phyloP scores from a whole-genome alignment of 192 early-diverging fungal genomes.

The Jimgerdemannia lactiflua region DNA sequence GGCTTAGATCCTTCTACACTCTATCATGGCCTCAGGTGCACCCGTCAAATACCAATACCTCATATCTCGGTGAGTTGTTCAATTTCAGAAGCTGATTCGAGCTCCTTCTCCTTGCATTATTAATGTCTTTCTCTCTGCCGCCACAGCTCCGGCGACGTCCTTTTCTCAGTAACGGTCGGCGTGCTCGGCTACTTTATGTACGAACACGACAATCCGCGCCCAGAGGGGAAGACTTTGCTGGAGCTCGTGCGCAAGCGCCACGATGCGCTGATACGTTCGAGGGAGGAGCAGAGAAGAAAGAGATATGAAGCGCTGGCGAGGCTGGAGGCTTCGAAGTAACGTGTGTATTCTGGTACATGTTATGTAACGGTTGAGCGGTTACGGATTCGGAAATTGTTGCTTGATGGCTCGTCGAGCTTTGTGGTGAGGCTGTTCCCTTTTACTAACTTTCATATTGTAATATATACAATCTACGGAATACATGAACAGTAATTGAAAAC shows the following conservation, averaged over 20 bases:
- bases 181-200: constrained; percentile 52
- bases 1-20: constrained; percentile 1
- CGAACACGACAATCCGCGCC: constrained; percentile 47
- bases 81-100: neutral
- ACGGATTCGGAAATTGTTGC: no score
- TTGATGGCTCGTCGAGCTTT: no score
- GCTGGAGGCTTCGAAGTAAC: neutral
- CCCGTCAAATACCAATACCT: constrained; percentile 31
- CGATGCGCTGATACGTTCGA: neutral
- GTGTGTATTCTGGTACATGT: no score
- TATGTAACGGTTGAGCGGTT: no score
- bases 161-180: constrained; percentile 49
- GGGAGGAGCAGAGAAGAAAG: neutral
- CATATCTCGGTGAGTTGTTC: constrained; percentile 27
- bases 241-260: constrained; percentile 30
- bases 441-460: no score
- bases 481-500: no score
- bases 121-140: neutral
- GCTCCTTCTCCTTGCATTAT: neutral
- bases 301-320: neutral
- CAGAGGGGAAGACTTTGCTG: constrained; percentile 42
- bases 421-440: no score
- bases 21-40: neutral
- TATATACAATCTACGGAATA: no score
- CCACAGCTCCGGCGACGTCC: constrained; percentile 45